A percentile compares a stretch with the other conserved stretches of the same genome.
These are phyloP conservation scores for Nothomitra cinnamomea DNA, from an alignment of 2,329 filamentous ascomycete species.

Conservation along the genomic window DNA sequence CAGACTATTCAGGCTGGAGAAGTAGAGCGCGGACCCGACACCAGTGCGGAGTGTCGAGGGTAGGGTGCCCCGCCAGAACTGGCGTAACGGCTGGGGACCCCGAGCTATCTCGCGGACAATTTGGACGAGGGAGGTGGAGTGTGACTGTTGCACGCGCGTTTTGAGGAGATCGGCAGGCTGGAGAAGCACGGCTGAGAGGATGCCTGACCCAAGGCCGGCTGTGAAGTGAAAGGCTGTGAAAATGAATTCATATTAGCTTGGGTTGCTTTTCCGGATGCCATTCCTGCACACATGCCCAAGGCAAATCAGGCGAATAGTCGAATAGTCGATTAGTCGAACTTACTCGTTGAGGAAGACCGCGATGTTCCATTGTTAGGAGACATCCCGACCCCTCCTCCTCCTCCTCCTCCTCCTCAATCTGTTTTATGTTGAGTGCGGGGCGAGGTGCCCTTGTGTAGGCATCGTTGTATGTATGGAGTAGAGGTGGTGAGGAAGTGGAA, in stretches of 20 bases:
- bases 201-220: constrained; percentile 73
- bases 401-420: not conserved
- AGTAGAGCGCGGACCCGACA: constrained; percentile 85
- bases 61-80: constrained; percentile 82
- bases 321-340: no score
- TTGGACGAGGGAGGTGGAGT: constrained; percentile 46
- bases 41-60: constrained; percentile 90
- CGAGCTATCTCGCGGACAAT: constrained; percentile 54
- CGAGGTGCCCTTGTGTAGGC: not conserved
- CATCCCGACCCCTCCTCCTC: not conserved
- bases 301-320: not conserved
- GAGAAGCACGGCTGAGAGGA: constrained; percentile 74
- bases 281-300: not conserved
- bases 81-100: constrained; percentile 47
- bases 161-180: constrained; percentile 95
- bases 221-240: constrained; percentile 62
- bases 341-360: constrained; percentile 1
- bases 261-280: not conserved
- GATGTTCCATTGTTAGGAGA: not conserved
- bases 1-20: constrained; percentile 69
- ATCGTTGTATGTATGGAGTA: not conserved
- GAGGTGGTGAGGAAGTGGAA: not conserved
- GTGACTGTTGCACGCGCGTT: constrained; percentile 83
- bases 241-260: not conserved
- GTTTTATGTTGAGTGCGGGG: not conserved